Evolutionary conservation across 2,329 filamentous ascomycete genomes (phyloP), one percentile per base, ranked within the genome.

Genomic region (Colletotrichum horii): DNA sequence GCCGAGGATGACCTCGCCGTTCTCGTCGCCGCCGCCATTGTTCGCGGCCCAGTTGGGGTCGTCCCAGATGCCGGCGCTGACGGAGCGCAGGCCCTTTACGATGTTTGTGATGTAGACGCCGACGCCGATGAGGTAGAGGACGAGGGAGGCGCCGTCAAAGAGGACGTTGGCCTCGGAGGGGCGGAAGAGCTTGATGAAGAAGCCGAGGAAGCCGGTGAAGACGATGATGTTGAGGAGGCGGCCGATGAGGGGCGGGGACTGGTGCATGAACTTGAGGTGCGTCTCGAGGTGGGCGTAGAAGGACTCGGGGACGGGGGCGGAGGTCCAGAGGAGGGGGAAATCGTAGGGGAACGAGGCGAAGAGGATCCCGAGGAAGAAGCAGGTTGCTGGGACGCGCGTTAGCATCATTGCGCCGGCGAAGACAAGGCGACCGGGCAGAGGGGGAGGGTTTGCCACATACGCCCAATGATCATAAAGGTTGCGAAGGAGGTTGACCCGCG

Each of bases 341-440:
- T 97, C 97, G 89, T 98, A 99, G 77, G 97, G 96, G 86, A 98
- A 97, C 78, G 93, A 93, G 80, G 96, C 96, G 91, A 98, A 99
- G 85, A 99, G 93, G 85, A 98, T 96, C 80, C 97, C 97, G 78
- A 99, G 94, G 91, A 98, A 98, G 91, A 99, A 99, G 85, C 95
- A 98, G 79, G 94, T 96, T 78, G 94, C 94, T 96, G 80, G 48
- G n/a, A n/a, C 43, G 43, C 43, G 43, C 43, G 12, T 67, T 16
- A 26, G 62, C 34, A 48, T 48, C 43, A 22, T 48, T 48, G 43
- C 72, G 52, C 34, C n/a, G 8, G 22, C 28, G 32, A 26, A 76
- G 11, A 62, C 22, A 24, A 48, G 65, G n/a, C 9, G 30, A 32
- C 30, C 9, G 38, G 2, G 19, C 4, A 34, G 32, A 73, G 61